Evolutionary conservation across 1,284 basidiomycete genomes (phyloP).

Genomic region (Caloboletus inedulis): DNA sequence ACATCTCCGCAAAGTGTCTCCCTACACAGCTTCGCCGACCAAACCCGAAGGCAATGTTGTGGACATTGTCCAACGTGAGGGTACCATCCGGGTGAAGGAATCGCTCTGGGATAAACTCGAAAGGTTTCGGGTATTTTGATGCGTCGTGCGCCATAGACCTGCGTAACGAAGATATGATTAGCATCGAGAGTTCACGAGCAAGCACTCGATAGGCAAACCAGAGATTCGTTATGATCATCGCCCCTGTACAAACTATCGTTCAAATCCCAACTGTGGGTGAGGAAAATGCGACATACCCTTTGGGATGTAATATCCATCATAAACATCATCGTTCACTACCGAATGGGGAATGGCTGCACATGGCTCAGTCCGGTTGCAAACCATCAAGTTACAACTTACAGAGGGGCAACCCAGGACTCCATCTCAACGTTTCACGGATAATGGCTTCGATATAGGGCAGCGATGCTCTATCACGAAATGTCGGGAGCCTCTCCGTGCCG

Average conservation of each 20-base stretch:
- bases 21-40: slow-evolving; percentile 19
- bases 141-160: slow-evolving; percentile 20
- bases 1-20: slow-evolving; percentile 13
- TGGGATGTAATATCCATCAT: slow-evolving; percentile 18
- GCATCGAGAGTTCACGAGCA: background rate
- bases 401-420: slow-evolving; percentile 16
- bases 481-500: slow-evolving; percentile 29
- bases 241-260: slow-evolving; percentile 5
- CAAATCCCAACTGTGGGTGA: background rate
- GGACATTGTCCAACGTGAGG: slow-evolving; percentile 12
- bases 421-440: slow-evolving; percentile 32
- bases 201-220: slow-evolving; percentile 9
- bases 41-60: slow-evolving; percentile 15
- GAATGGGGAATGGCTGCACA: slow-evolving; percentile 16
- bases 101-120: slow-evolving; percentile 18
- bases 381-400: slow-evolving; percentile 8
- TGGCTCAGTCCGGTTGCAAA: background rate
- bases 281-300: slow-evolving; percentile 4
- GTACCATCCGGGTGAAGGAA: slow-evolving; percentile 18
- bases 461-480: slow-evolving; percentile 24
- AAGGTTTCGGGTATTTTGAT: slow-evolving; percentile 13
- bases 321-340: slow-evolving; percentile 14
- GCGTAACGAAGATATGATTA: background rate
- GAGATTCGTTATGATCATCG: slow-evolving; percentile 7
- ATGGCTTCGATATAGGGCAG: slow-evolving; percentile 34